phyloP scores from a whole-genome alignment of 1,139 yeast species.

The Magnusiomyces suaveolens region DNA sequence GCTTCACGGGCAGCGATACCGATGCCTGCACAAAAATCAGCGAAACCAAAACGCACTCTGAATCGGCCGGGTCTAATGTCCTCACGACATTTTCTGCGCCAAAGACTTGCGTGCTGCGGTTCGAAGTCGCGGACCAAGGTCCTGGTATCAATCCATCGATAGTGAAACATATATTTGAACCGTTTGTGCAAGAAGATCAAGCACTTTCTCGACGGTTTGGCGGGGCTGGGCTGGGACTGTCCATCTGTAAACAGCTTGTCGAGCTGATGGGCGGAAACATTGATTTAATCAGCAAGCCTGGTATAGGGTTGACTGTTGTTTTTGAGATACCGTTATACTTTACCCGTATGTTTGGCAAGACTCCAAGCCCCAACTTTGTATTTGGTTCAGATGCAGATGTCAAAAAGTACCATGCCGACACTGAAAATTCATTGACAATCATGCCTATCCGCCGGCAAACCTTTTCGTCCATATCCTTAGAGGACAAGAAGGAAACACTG shows the following conservation, averaged over 20 bases:
- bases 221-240: constrained; percentile 91
- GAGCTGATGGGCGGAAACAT: constrained; percentile 65
- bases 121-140: constrained; percentile 81
- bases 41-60: too few species aligned
- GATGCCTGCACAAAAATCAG: neutral
- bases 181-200: constrained; percentile 95
- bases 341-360: constrained; percentile 34
- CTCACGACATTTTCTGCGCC: neutral
- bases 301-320: constrained; percentile 71
- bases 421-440: neutral
- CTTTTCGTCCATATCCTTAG: neutral
- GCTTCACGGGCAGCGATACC: neutral
- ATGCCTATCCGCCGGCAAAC: neutral
- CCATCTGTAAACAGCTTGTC: constrained; percentile 86
- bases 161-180: constrained; percentile 83
- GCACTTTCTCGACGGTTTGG: constrained; percentile 85
- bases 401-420: neutral
- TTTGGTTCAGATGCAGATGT: constrained; percentile 4
- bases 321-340: constrained; percentile 72
- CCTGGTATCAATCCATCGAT: constrained; percentile 78
- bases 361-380: constrained; percentile 1
- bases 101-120: constrained; percentile 36
- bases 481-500: neutral
- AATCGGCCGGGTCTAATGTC: neutral
- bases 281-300: constrained; percentile 55